phyloP scores from a whole-genome alignment of 2,329 filamentous ascomycete species.

The Neofusicoccum kwambonambiense region DNA sequence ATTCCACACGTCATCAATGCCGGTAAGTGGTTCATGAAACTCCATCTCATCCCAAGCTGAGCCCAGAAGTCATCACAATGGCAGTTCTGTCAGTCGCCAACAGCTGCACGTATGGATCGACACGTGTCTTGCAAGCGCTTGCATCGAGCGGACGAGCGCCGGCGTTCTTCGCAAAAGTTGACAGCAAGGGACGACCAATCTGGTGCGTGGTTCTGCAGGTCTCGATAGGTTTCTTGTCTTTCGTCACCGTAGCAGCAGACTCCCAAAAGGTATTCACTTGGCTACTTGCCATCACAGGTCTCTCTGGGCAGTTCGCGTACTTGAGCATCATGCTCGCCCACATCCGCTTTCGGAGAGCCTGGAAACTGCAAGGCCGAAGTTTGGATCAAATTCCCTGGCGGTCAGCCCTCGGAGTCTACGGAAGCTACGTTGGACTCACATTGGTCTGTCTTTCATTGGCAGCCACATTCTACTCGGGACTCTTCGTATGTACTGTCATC shows the following conservation, averaged over 20 bases:
- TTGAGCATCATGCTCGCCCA: slow-evolving; percentile 63
- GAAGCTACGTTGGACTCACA: slow-evolving; percentile 69
- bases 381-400: slow-evolving; percentile 74
- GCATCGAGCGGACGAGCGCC: slow-evolving; percentile 68
- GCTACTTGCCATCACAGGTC: slow-evolving; percentile 67
- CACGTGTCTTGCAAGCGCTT: slow-evolving; percentile 79
- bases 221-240: slow-evolving; percentile 55
- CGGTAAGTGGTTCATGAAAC: not conserved
- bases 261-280: slow-evolving; percentile 54
- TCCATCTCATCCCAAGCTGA: not conserved
- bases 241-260: slow-evolving; percentile 50
- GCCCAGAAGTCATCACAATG: slow-evolving; percentile 67
- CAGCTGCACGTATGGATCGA: slow-evolving; percentile 83
- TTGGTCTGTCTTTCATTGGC: not conserved
- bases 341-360: slow-evolving; percentile 61
- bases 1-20: slow-evolving; percentile 67
- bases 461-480: not conserved
- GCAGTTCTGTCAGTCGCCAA: slow-evolving; percentile 86
- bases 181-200: slow-evolving; percentile 58
- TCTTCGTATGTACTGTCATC: slow-evolving; percentile 54
- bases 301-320: slow-evolving; percentile 73
- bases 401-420: slow-evolving; percentile 71
- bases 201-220: slow-evolving; percentile 51
- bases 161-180: slow-evolving; percentile 56
- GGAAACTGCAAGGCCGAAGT: slow-evolving; percentile 58